phyloP scores from a whole-genome alignment of 495 filamentous ascomycete genomes.

The Margaritispora aquatica region DNA sequence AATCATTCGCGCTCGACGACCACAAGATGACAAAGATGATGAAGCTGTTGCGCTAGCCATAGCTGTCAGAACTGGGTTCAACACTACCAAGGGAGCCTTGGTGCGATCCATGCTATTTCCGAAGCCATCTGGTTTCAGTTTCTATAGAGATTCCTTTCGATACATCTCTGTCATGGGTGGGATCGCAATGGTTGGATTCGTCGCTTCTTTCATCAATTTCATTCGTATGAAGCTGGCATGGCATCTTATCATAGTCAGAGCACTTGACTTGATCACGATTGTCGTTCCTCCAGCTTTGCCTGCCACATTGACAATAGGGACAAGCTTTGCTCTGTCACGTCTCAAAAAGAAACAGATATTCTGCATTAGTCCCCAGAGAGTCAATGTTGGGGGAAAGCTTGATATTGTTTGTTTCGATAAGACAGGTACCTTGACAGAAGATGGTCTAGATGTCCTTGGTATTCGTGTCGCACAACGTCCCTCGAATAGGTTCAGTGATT shows the following conservation, averaged over 20 bases:
- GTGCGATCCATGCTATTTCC: slow-evolving; percentile 99
- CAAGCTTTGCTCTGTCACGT: slow-evolving; percentile 85
- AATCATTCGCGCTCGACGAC: slow-evolving; percentile 82
- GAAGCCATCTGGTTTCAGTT: slow-evolving; percentile 96
- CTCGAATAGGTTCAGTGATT: slow-evolving; percentile 46
- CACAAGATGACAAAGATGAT: slow-evolving; percentile 74
- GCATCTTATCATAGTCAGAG: slow-evolving; percentile 86
- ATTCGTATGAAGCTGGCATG: slow-evolving; percentile 72
- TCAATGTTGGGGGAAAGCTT: slow-evolving; percentile 93
- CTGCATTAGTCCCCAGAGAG: slow-evolving; percentile 93
- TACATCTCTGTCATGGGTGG: slow-evolving; percentile 96
- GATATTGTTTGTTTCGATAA: slow-evolving; percentile 99
- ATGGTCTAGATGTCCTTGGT: slow-evolving; percentile 92
- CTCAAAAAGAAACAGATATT: slow-evolving; percentile 86
- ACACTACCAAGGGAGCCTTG: slow-evolving; percentile 92
- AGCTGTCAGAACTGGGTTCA: slow-evolving; percentile 90
- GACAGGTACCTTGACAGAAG: slow-evolving; percentile 94
- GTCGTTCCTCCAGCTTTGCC: slow-evolving; percentile 96
- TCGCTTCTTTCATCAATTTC: slow-evolving; percentile 90
- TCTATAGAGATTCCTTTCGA: slow-evolving; percentile 94
- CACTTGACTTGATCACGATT: slow-evolving; percentile 94
- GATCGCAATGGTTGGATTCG: slow-evolving; percentile 83
- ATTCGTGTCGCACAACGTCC: slow-evolving; percentile 63
- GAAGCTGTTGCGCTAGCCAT: slow-evolving; percentile 90
- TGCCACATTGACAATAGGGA: slow-evolving; percentile 92